Evolutionary conservation across 768 basidiomycete species (phyloP).

Genomic region (Termitomyces heimii): DNA sequence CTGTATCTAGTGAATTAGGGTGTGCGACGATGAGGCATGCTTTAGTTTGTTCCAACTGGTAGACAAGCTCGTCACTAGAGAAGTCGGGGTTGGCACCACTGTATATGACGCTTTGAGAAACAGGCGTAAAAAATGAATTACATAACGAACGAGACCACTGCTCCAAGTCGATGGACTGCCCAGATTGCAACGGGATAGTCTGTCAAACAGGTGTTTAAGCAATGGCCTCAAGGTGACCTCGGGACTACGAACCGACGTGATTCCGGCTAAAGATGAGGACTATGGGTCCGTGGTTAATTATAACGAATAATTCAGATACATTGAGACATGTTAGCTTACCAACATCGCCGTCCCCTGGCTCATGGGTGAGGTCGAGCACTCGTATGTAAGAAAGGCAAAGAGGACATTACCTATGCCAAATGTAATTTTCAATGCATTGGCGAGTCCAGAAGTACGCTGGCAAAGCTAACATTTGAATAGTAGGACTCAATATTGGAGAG

Average conservation of each 20-base stretch:
- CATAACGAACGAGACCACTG: slow-evolving; percentile 45
- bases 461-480: slow-evolving; percentile 29
- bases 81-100: slow-evolving; percentile 63
- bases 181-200: slow-evolving; percentile 53
- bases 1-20: slow-evolving; percentile 36
- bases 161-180: slow-evolving; percentile 53
- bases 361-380: background rate
- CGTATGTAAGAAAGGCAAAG: background rate
- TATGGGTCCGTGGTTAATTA: slow-evolving; percentile 19
- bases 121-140: too few relatives aligned
- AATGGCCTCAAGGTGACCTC: background rate
- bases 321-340: slow-evolving; percentile 31
- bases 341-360: slow-evolving; percentile 40
- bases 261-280: slow-evolving; percentile 65
- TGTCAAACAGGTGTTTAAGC: slow-evolving; percentile 12
- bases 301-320: background rate
- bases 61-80: slow-evolving; percentile 44
- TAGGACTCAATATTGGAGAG: too few relatives aligned
- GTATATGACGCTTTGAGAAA: background rate
- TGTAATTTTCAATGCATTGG: slow-evolving; percentile 35
- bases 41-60: slow-evolving; percentile 47
- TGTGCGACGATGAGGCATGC: slow-evolving; percentile 43
- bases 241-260: slow-evolving; percentile 43
- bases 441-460: slow-evolving; percentile 38
- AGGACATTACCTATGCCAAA: slow-evolving; percentile 34